Evolutionary conservation across 2,329 filamentous ascomycete genomes (phyloP).

Genomic region (Lachnum nothofagi): DNA sequence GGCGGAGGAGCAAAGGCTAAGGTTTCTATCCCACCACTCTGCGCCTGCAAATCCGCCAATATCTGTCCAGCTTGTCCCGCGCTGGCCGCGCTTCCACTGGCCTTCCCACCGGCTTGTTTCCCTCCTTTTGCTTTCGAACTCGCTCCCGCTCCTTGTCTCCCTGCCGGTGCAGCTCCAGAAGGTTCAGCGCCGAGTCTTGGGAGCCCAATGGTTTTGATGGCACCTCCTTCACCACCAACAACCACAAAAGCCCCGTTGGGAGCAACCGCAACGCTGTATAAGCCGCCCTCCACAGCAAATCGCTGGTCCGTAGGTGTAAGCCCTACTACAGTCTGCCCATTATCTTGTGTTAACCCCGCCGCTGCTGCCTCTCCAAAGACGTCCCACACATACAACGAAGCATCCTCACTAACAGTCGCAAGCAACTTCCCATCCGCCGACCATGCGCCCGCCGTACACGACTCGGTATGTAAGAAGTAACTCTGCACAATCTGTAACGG

Average conservation of each 20-base stretch:
- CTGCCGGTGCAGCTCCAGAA: slow-evolving; percentile 24
- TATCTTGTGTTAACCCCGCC: slow-evolving; percentile 51
- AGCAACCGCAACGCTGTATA: slow-evolving; percentile 82
- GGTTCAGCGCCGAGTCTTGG: slow-evolving; percentile 49
- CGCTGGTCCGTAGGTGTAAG: slow-evolving; percentile 79
- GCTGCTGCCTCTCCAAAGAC: slow-evolving; percentile 35
- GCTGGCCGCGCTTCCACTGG: slow-evolving; percentile 36
- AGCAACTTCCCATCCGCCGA: slow-evolving; percentile 80
- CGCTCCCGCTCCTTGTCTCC: slow-evolving; percentile 22
- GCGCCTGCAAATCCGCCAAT: slow-evolving; percentile 75
- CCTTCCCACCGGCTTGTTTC: slow-evolving; percentile 35
- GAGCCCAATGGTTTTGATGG: slow-evolving; percentile 78
- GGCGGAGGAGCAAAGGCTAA: slow-evolving; percentile 56
- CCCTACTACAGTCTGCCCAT: slow-evolving; percentile 63
- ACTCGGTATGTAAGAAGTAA: slow-evolving; percentile 82
- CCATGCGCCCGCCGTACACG: slow-evolving; percentile 89
- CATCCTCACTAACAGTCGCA: slow-evolving; percentile 84
- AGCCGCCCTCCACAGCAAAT: slow-evolving; percentile 84
- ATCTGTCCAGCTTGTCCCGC: slow-evolving; percentile 62
- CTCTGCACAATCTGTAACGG: slow-evolving; percentile 80
- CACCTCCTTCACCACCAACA: slow-evolving; percentile 80
- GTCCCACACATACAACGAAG: slow-evolving; percentile 86
- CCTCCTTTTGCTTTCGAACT: slow-evolving; percentile 26
- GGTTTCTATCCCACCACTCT: slow-evolving; percentile 75
- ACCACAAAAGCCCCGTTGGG: slow-evolving; percentile 75